Evolutionary conservation across 2,329 filamentous ascomycete species (phyloP).

Genomic region (Calonectria ilicicola): DNA sequence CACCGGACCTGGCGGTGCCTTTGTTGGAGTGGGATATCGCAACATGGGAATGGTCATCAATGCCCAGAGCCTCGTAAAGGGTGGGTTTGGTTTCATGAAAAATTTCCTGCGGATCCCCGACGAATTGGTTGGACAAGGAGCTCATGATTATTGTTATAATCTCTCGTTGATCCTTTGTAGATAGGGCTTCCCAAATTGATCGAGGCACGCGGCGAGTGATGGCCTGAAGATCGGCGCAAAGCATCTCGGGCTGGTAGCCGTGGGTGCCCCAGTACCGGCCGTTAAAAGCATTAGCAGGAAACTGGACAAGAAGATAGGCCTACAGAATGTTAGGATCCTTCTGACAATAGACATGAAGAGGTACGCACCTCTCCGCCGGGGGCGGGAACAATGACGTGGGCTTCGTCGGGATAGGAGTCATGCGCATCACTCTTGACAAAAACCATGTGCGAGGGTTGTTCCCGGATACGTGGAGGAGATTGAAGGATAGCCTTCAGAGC

Average conservation of each 20-base stretch:
- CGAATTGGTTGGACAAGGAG: not conserved
- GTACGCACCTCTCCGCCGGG: conserved; percentile 15
- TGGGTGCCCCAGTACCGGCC: not conserved
- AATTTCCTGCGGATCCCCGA: not conserved
- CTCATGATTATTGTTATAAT: not conserved
- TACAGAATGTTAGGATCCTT: not conserved
- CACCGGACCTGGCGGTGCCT: not conserved
- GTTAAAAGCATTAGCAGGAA: not conserved
- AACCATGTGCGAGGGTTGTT: not conserved
- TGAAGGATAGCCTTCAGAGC: not conserved
- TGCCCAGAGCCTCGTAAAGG: not conserved
- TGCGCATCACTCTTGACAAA: not conserved
- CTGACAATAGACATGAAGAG: not conserved
- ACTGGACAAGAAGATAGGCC: not conserved
- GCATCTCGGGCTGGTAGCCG: not conserved
- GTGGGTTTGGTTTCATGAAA: conserved; percentile 3
- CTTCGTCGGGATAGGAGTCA: not conserved
- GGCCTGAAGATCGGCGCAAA: not conserved
- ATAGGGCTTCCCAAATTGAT: not conserved
- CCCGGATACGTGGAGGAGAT: not conserved
- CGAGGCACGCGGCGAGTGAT: not conserved
- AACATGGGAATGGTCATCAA: too few relatives aligned
- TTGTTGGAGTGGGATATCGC: not conserved
- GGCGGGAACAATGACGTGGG: not conserved
- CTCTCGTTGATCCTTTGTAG: not conserved